phyloP scores from a whole-genome alignment of 257 asterid species.

The Lycium barbarum region DNA sequence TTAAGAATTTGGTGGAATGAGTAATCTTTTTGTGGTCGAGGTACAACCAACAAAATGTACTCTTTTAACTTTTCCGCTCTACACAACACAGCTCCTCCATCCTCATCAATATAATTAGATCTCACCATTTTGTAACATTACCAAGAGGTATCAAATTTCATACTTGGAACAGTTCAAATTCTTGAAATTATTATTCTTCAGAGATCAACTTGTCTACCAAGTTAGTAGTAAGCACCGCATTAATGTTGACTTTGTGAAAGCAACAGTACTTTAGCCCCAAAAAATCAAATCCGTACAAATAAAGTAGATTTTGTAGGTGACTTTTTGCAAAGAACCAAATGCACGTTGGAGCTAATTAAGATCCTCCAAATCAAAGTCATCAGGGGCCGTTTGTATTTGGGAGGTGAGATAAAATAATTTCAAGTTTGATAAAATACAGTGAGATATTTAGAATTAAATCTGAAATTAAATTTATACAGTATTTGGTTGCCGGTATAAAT shows the following conservation, averaged over 20 bases:
- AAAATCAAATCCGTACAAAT: conserved; percentile 24
- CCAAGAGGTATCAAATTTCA: background rate
- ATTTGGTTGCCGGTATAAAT: too few species aligned
- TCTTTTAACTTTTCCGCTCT: too few species aligned
- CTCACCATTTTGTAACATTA: too few species aligned
- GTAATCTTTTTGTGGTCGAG: background rate
- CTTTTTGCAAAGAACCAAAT: background rate
- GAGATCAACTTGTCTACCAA: background rate
- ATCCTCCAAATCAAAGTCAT: background rate
- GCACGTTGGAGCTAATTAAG: background rate
- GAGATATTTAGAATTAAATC: too few species aligned
- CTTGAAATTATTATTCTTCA: background rate
- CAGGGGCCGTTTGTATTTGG: too few species aligned
- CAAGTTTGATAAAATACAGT: too few species aligned
- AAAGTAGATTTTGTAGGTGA: conserved; percentile 22
- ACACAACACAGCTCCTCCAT: too few species aligned
- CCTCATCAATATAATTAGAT: too few species aligned
- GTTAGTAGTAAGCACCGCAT: background rate
- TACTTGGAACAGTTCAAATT: background rate
- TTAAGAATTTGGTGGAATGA: background rate
- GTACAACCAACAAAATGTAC: too few species aligned
- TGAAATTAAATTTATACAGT: too few species aligned
- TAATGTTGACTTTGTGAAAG: conserved; percentile 8
- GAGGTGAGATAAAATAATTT: too few species aligned
- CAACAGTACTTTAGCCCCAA: background rate